Conservation (phyloP, 768 basidiomycete species). For the Trametes coccinea region DNA sequence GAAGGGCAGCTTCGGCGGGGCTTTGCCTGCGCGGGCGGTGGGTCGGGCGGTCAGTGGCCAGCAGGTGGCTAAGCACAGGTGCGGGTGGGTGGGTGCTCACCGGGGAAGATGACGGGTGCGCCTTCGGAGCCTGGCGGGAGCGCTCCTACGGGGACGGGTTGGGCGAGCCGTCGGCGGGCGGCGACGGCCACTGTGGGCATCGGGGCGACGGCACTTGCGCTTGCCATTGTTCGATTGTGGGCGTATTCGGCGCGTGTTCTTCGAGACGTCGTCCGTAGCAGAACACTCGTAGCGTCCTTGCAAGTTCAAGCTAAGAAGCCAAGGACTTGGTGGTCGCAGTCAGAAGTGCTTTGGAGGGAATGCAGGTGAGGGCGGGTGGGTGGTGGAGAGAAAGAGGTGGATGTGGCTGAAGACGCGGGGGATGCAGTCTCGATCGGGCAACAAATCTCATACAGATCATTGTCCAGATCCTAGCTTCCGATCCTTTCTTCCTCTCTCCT, state of each 20-base stretch:
- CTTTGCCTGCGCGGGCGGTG: conserved; percentile 32
- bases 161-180: conserved; percentile 15
- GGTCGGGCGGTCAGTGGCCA: background rate
- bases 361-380: background rate
- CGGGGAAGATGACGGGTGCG: conserved; percentile 40
- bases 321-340: too few species aligned
- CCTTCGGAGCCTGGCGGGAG: conserved; percentile 28
- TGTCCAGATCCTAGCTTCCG: background rate
- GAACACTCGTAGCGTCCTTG: background rate
- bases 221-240: conserved; percentile 2
- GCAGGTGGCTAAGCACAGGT: background rate
- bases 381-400: background rate
- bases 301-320: too few species aligned
- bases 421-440: background rate
- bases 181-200: conserved; percentile 15
- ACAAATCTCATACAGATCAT: background rate
- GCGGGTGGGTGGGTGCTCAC: conserved; percentile 27
- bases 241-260: background rate
- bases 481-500: background rate
- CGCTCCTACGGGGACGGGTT: background rate
- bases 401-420: background rate
- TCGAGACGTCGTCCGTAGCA: background rate
- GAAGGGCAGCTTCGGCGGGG: conserved; percentile 59
- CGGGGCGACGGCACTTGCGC: conserved; percentile 16
- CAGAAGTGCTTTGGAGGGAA: too few species aligned